A percentile compares a stretch with the other conserved stretches of the same genome.
Conservation (phyloP, 2,329 filamentous ascomycete genomes). For the Aspergillus aculeatus region DNA sequence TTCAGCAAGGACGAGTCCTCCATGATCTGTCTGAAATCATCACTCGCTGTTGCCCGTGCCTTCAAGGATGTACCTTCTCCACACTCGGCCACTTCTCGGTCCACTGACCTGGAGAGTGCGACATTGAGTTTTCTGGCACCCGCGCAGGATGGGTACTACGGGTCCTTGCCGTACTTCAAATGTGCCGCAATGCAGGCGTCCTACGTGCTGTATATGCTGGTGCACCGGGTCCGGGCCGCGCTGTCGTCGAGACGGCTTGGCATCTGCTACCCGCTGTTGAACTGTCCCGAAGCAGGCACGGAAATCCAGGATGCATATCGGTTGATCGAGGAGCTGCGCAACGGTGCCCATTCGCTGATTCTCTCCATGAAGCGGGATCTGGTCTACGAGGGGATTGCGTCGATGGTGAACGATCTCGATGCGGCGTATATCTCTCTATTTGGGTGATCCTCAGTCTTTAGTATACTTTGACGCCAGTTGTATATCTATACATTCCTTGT, state of each 20-base stretch:
- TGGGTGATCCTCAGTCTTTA: too few species aligned
- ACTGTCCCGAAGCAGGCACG: conserved; percentile 18
- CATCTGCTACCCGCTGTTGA: conserved; percentile 23
- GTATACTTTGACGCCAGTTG: too few species aligned
- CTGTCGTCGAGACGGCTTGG: conserved; percentile 16
- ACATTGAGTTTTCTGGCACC: too few species aligned
- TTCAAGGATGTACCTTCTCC: conserved; percentile 20
- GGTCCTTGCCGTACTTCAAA: conserved; percentile 22
- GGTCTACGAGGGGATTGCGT: conserved; percentile 24
- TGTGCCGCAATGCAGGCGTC: conserved; percentile 26
- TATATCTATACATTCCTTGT: too few species aligned
- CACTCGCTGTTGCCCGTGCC: conserved; percentile 19
- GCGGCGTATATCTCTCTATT: conserved; percentile 15
- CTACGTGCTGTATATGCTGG: conserved; percentile 25
- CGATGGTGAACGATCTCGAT: conserved; percentile 26
- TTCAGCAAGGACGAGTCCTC: conserved; percentile 27
- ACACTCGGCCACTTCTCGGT: neutral
- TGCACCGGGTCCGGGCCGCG: conserved; percentile 22
- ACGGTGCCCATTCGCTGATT: conserved; percentile 19
- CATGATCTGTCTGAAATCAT: conserved; percentile 25
- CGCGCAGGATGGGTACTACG: conserved; percentile 9
- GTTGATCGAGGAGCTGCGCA: conserved; percentile 23
- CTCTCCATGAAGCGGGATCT: conserved; percentile 18
- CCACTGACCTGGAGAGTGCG: neutral
- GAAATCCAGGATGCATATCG: conserved; percentile 25